Base-by-base conservation (phyloP, 352 stramenopile genomes). In the Globisporangium mamillatum region DNA sequence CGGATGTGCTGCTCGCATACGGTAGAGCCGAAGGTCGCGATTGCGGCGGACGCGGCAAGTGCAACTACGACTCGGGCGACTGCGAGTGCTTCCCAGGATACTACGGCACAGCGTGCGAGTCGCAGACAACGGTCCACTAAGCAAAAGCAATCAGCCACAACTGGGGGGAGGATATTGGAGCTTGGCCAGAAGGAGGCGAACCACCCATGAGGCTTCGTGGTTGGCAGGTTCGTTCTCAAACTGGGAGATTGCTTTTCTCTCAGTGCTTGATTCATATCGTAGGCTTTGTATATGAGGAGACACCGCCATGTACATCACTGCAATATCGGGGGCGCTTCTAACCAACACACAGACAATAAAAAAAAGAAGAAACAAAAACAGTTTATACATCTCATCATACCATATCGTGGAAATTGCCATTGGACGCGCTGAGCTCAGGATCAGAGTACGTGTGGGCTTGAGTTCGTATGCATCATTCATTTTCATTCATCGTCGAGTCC, bases 71-170 rank as follows among this genome's bases (percentile, higher is more conserved):
- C 36, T 91, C 87, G 27, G 97, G 96, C 73, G 69, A 96, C 58
- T 99, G 97, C 82, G 80, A 93, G 70, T 99, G 96, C 79, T 99
- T 98, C 73, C 81, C 82, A 29, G 94, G 94, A 4, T 99, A 98
- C 81, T 98, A 97, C 75, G 95, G 96, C 71, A 98, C 94, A 27
- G 79, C 80, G 46, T 99, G 96, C 84, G 79, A 86, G 54, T 84
- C 65, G 61, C 87, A 94, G 75, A 92, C 83, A 58, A 94, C 87
- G 6, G 87, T 93, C 54, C 82, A 88, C 73, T 94, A 90, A 76
- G 73, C 38, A 18, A 46, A 89, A 76, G 74, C 3, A 32, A 32
- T 32, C 54, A 44, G 9, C 0, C 48, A 20, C 16, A 50, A 3
- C 41, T 46, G 38, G 5, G 41, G 41, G 41, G 14, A 50, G 27